Evolutionary conservation across 345 rosid genomes (phyloP).

Genomic region (Linum lewisii): DNA sequence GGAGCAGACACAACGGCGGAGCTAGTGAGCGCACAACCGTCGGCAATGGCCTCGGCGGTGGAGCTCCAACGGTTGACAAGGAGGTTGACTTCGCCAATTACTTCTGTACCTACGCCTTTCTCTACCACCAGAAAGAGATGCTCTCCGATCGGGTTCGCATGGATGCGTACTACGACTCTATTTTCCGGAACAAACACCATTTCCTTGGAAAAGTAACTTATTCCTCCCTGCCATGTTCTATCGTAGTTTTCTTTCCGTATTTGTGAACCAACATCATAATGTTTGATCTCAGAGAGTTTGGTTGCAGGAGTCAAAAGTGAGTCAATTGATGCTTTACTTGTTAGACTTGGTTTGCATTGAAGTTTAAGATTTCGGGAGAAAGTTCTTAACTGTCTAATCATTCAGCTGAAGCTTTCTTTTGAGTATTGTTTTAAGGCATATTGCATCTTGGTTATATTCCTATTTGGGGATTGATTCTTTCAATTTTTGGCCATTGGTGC

Average conservation of each 20-base stretch:
- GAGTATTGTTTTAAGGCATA: too few species aligned
- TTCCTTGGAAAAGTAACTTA: slow-evolving; percentile 65
- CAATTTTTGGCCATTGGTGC: background rate
- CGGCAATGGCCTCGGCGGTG: slow-evolving; percentile 24
- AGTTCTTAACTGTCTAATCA: background rate
- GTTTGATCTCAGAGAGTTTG: too few species aligned
- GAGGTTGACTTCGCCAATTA: slow-evolving; percentile 82
- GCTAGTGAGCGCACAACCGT: slow-evolving; percentile 12
- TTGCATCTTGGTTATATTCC: too few species aligned
- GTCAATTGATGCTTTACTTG: too few species aligned
- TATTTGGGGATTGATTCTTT: background rate
- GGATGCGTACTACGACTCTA: slow-evolving; percentile 81
- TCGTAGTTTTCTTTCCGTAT: background rate
- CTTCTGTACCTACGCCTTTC: slow-evolving; percentile 80
- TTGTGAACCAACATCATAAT: too few species aligned
- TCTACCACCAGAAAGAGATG: slow-evolving; percentile 98
- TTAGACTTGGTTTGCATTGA: too few species aligned
- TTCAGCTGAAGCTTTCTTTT: background rate
- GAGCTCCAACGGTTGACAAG: slow-evolving; percentile 49
- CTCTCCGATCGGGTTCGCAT: slow-evolving; percentile 95
- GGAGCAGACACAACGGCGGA: slow-evolving; percentile 35
- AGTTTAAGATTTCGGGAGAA: too few species aligned
- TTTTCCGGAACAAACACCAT: slow-evolving; percentile 70
- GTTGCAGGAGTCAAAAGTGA: background rate
- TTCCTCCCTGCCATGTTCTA: background rate